These are phyloP conservation scores for Aspergillus intermedius DNA, from an alignment of 2,329 filamentous ascomycete genomes.

Conservation along the genomic window DNA sequence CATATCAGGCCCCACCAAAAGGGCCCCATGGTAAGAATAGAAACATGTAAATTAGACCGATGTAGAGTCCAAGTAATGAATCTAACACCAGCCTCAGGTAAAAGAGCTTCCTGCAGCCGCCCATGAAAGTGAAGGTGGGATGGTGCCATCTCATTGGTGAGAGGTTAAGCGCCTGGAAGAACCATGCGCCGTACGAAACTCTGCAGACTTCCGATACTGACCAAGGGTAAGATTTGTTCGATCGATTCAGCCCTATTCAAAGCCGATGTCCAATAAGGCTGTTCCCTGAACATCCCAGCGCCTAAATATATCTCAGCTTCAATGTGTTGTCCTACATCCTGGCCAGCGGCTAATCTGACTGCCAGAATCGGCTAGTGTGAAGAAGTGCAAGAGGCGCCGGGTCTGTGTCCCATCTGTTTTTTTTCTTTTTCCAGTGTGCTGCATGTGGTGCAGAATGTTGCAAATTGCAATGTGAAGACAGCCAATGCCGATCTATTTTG, in stretches of 20 bases:
- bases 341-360: conserved; percentile 16
- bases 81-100: conserved; percentile 22
- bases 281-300: neutral
- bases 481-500: neutral
- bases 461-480: neutral
- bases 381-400: conserved; percentile 8
- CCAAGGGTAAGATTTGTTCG: neutral
- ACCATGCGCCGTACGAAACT: conserved; percentile 22
- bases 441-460: neutral
- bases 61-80: neutral
- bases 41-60: neutral
- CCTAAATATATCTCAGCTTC: neutral
- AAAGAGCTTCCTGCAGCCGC: conserved; percentile 19
- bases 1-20: neutral
- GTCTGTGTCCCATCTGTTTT: neutral
- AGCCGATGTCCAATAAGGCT: neutral
- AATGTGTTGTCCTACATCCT: conserved; percentile 6
- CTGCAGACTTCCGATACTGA: conserved; percentile 5
- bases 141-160: conserved; percentile 16
- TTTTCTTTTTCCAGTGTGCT: neutral
- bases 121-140: conserved; percentile 12
- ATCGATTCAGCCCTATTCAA: neutral
- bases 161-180: conserved; percentile 15
- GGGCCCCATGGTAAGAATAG: neutral
- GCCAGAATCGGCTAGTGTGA: conserved; percentile 19